phyloP scores from a whole-genome alignment of 1,284 basidiomycete species.

The Cryptococcus sp. region DNA sequence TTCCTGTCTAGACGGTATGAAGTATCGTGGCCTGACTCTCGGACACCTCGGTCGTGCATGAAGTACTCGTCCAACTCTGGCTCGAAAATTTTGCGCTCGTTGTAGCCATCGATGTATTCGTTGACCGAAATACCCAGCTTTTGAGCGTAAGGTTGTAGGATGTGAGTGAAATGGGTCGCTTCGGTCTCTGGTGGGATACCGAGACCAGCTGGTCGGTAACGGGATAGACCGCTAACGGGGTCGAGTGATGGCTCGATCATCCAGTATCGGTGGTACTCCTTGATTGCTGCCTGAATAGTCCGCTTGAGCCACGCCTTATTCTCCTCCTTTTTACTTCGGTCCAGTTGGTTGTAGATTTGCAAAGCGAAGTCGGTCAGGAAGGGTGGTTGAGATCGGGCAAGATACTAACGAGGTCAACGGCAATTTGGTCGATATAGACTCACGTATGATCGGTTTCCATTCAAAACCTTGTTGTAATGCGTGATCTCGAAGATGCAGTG shows the following conservation, averaged over 20 bases:
- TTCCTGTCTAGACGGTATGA: conserved; percentile 93
- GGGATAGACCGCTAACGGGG: conserved; percentile 86
- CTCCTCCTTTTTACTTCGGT: conserved; percentile 74
- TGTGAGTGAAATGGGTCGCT: conserved; percentile 95
- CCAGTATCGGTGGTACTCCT: conserved; percentile 98
- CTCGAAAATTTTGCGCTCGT: conserved; percentile 77
- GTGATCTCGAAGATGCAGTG: conserved; percentile 99
- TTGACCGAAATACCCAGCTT: conserved; percentile 94
- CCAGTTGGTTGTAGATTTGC: conserved; percentile 95
- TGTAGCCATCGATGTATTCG: conserved; percentile 97
- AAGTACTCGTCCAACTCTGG: conserved; percentile 96
- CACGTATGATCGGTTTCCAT: conserved; percentile 53
- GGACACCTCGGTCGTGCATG: conserved; percentile 90
- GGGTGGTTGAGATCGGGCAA: conserved; percentile 93
- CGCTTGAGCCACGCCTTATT: conserved; percentile 92
- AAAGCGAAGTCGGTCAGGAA: conserved; percentile 98
- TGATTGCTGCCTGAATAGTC: conserved; percentile 94
- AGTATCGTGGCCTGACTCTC: conserved; percentile 95
- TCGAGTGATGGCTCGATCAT: conserved; percentile 90
- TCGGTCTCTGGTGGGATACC: conserved; percentile 99
- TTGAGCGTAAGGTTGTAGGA: conserved; percentile 89
- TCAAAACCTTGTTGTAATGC: conserved; percentile 80
- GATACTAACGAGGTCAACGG: conserved; percentile 64
- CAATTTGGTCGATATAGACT: conserved; percentile 14
- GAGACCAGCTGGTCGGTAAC: conserved; percentile 89